Evolutionary conservation across 305 asterid genomes (phyloP).

Genomic region (Euphrasia arctica): DNA sequence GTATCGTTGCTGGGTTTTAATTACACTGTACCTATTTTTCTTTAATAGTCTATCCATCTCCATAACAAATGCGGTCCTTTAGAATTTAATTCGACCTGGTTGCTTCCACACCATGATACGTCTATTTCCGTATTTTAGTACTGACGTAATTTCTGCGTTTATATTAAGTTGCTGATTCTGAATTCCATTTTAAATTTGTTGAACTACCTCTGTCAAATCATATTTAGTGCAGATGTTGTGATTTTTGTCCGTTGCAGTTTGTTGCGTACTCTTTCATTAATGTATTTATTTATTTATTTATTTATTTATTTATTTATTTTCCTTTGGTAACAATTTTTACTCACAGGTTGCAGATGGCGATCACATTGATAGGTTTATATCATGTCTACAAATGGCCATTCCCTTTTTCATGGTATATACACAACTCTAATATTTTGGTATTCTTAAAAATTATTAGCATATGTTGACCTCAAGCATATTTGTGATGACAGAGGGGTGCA

Average conservation of each 20-base stretch:
- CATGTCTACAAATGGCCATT: conserved; percentile 72
- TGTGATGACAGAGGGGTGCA: conserved; percentile 73
- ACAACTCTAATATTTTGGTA: conserved; percentile 10
- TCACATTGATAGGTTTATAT: conserved; percentile 70
- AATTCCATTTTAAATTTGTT: conserved; percentile 14
- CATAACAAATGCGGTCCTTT: neutral
- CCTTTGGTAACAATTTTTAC: too few relatives aligned
- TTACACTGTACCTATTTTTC: neutral
- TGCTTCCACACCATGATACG: conserved; percentile 8
- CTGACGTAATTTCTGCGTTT: neutral
- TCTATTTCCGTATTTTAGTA: neutral
- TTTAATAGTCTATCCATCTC: neutral
- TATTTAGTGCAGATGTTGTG: conserved; percentile 4
- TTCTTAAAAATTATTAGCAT: conserved; percentile 7
- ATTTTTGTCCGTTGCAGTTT: neutral
- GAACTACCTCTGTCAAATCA: neutral
- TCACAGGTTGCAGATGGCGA: conserved; percentile 83
- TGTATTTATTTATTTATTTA: too few relatives aligned
- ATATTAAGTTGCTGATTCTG: conserved; percentile 4
- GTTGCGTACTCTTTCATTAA: neutral
- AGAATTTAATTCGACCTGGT: neutral
- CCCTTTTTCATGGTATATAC: conserved; percentile 66
- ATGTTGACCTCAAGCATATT: conserved; percentile 22
- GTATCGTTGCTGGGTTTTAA: neutral
- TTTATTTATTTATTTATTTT: too few relatives aligned